Evolutionary conservation across 2,329 filamentous ascomycete genomes (phyloP).

Genomic region (Leptosphaerulina australis): DNA sequence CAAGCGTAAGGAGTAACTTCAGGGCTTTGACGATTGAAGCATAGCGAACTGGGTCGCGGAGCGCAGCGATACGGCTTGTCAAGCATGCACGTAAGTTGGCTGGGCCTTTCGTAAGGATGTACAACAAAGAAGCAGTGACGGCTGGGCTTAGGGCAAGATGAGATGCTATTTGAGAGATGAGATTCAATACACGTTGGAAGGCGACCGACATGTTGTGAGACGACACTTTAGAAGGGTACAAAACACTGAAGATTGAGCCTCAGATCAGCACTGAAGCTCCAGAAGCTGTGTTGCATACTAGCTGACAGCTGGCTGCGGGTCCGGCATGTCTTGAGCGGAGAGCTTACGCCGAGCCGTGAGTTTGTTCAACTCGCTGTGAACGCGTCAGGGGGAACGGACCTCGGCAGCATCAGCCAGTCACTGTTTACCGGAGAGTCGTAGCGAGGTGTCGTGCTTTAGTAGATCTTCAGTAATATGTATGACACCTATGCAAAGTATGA

Average conservation of each 20-base stretch:
- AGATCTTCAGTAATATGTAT: neutral
- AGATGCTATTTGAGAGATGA: conserved; percentile 29
- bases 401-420: conserved; percentile 2
- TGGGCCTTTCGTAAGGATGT: conserved; percentile 42
- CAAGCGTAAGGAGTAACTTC: conserved; percentile 41
- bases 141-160: conserved; percentile 40
- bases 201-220: conserved; percentile 28
- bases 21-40: conserved; percentile 32
- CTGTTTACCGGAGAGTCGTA: neutral
- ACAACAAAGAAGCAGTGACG: conserved; percentile 39
- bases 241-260: neutral
- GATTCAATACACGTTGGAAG: conserved; percentile 23
- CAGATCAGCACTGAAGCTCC: neutral
- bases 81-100: conserved; percentile 30
- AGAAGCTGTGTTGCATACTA: neutral
- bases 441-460: neutral
- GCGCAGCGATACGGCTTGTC: conserved; percentile 21
- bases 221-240: no score
- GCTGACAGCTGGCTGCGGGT: neutral
- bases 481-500: neutral
- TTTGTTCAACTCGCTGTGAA: neutral
- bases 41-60: conserved; percentile 33
- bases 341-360: neutral
- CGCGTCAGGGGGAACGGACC: conserved; percentile 4
- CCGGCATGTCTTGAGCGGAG: neutral